Evolutionary conservation across 208 protist genomes (phyloP), one percentile per base, ranked within the genome.

Genomic region (Trypanosoma scelopori): DNA sequence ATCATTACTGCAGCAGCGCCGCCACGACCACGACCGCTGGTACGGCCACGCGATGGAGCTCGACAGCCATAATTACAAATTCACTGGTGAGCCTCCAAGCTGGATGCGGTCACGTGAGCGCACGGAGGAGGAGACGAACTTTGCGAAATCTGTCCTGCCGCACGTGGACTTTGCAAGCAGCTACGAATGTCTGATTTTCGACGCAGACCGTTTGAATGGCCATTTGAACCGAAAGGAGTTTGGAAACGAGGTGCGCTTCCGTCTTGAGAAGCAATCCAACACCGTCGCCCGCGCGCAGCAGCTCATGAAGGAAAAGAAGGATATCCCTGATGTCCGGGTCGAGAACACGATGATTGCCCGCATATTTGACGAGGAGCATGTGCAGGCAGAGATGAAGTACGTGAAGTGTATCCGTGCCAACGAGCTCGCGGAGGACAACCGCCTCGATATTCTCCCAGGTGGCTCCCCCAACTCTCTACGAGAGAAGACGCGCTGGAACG

Each of bases 311-410:
- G 79, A 87, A 56, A 77, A 74, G 49, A 86, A 80, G 59, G 60
- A 53, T 28, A 65, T 58, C 12, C 52, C 58, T 49, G 69, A 84
- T 35, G 72, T 79, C 60, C 79, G 78, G 28, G 59, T 87, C 2
- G 79, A 93, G 78, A 87, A 93, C 71, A 69, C 72, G 4, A 76
- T 93, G 64, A 89, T 93, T 49, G 87, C 87, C 20, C 87, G 87
- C 62, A 84, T 93, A 60, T 89, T 88, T 68, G 87, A 93, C 62
- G 87, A 93, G 81, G 87, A 93, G 81, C 87, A 93, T 56, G 82
- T 93, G 59, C 83, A 93, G 78, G 84, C 87, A 12, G 84, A 93
- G 80, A 93, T 93, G 87, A 89, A 91, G 72, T 93, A 93, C 62
- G 87, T 93, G 20, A 93, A 93, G 84, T 91, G 84, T 73, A 89